Evolutionary conservation across 768 basidiomycete genomes (phyloP).

Genomic region (Boletales sp.): DNA sequence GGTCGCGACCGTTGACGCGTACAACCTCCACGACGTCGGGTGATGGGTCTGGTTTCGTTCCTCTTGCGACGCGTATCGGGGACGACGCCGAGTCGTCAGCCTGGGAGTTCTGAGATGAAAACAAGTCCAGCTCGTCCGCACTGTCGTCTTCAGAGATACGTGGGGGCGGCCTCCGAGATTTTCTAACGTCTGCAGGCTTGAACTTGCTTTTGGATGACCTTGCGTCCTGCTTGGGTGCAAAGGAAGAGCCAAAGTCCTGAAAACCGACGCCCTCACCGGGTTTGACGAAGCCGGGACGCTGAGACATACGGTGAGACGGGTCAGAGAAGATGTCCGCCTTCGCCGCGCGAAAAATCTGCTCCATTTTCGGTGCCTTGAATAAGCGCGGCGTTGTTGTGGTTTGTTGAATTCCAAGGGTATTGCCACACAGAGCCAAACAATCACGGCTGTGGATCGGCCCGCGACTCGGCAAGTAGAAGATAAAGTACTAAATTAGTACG

Average conservation of each 20-base stretch:
- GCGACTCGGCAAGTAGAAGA: background rate
- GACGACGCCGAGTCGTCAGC: conserved; percentile 6
- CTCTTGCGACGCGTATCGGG: conserved; percentile 10
- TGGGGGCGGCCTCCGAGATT: background rate
- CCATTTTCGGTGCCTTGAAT: conserved; percentile 20
- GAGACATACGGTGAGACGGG: conserved; percentile 15
- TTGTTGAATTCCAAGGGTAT: conserved; percentile 24
- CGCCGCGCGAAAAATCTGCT: conserved; percentile 5
- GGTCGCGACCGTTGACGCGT: conserved; percentile 12
- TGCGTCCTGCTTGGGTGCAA: conserved; percentile 8
- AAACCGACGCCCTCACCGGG: conserved; percentile 26
- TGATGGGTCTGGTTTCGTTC: background rate
- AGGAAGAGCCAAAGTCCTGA: conserved; percentile 22
- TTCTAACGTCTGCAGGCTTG: background rate
- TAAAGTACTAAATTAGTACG: background rate
- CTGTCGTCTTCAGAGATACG: conserved; percentile 15
- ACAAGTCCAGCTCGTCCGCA: conserved; percentile 25
- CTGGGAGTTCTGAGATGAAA: conserved; percentile 23
- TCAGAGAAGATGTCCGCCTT: conserved; percentile 13
- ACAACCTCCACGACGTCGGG: conserved; percentile 8
- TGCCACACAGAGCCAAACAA: conserved; percentile 20
- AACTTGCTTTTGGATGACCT: conserved; percentile 8
- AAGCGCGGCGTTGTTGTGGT: conserved; percentile 26
- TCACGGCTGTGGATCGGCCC: background rate
- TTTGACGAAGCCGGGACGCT: conserved; percentile 23